Base-by-base conservation (phyloP, 768 basidiomycete species). In the Tricholoma matsutake region DNA sequence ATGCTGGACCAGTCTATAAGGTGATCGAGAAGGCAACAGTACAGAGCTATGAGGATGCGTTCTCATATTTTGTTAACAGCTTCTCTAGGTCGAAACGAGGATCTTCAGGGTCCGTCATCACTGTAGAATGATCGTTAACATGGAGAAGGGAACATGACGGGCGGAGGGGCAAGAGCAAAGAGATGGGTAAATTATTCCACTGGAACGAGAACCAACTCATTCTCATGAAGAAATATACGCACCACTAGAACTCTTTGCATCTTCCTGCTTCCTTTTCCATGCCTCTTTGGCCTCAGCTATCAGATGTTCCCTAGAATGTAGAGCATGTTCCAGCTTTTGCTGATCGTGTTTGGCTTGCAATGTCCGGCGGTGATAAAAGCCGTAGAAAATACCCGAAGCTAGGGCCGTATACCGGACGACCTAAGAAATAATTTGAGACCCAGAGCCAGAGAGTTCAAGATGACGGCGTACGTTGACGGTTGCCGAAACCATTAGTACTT, bases 51-150 rank as follows among this genome's bases (percentile, higher is more conserved):
- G 78, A 77, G 70, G 78, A 83, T 67, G 85, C 85, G 71, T 81
- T 85, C 76, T 92, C 91, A 83, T 86, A 87, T 71, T 86, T 85
- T 47, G 82, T 80, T 72, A 92, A 69, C 62, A 97, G 77, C 76
- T 94, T 94, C 82, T 98, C 96, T 72, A 98, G 81, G 81, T 98
- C 95, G 77, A 98, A 99, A 65, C 85, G 86, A 57, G 96, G 94
- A 76, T 98, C 88, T 68, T 98, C 96, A 43, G 95, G 92, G 81
- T 99, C 87, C 65, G 94, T 90, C 65, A 97, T 80, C 66, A 96
- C 95, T 96, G 75, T 39, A 57, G 51, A 57, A 64, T 35, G 37
- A 28, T 35, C 7, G 60, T 68, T 39, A 66, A 65, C 41, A 60
- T 53, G 20, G 14, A 57, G 53, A 54, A 54, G 34, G 56, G 45